Evolutionary conservation across 2,329 filamentous ascomycete species (phyloP).

Genomic region (Cordyceps fumosorosea): DNA sequence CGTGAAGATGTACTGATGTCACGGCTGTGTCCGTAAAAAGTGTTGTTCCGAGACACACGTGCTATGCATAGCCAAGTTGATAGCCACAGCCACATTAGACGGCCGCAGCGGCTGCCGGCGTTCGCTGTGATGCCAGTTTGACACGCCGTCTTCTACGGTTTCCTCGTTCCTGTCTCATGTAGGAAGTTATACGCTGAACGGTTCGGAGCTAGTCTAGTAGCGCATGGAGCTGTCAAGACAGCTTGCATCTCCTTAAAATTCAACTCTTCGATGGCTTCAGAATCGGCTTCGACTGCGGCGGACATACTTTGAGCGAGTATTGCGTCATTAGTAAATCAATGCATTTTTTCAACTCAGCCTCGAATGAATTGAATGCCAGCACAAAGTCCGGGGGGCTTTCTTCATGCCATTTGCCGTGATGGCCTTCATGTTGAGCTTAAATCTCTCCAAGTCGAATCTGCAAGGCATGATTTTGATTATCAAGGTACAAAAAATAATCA

Average conservation of each 20-base stretch:
- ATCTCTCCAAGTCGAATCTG: conserved; percentile 11
- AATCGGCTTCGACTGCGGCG: conserved; percentile 11
- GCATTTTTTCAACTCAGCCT: neutral
- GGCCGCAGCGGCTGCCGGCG: too few relatives aligned
- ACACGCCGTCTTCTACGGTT: too few relatives aligned
- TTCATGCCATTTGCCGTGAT: conserved; percentile 9
- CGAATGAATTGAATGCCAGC: conserved; percentile 11
- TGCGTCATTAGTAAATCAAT: conserved; percentile 6
- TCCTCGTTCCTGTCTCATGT: too few relatives aligned
- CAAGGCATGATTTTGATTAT: conserved; percentile 2
- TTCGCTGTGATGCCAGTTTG: too few relatives aligned
- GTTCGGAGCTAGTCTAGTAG: too few relatives aligned
- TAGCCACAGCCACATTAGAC: too few relatives aligned
- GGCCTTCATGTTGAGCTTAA: neutral
- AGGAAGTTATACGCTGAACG: too few relatives aligned
- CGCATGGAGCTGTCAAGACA: neutral
- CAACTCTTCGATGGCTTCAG: conserved; percentile 1
- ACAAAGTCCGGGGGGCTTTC: conserved; percentile 9
- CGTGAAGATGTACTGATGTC: too few relatives aligned
- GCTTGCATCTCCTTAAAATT: conserved; percentile 1
- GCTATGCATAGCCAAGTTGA: too few relatives aligned
- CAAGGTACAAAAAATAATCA: neutral
- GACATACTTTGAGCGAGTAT: conserved; percentile 14
- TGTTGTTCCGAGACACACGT: too few relatives aligned
- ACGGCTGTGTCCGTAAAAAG: too few relatives aligned